Conservation (phyloP, 805 yeast species). For the Pichia phayaonensis region DNA sequence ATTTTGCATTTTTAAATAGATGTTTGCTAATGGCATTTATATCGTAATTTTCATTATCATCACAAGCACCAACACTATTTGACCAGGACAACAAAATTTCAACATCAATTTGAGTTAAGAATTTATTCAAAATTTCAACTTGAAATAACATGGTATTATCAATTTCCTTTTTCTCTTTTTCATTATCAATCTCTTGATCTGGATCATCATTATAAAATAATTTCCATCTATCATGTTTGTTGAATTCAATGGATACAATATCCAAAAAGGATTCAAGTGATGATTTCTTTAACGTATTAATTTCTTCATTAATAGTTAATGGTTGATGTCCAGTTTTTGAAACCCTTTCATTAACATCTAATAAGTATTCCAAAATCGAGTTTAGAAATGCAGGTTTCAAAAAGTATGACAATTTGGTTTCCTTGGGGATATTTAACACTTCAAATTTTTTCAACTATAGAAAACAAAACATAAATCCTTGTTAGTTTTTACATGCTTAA, state of each 20-base stretch:
- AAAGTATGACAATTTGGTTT: constrained; percentile 2
- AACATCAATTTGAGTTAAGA: constrained; percentile 4
- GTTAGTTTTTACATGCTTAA: neutral
- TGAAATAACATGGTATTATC: neutral
- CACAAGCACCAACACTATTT: neutral
- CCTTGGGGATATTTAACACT: constrained; percentile 3
- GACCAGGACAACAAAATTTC: constrained; percentile 9
- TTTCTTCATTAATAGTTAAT: neutral
- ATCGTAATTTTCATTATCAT: neutral
- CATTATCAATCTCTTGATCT: neutral
- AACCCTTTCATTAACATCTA: constrained; percentile 16
- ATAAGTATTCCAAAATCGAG: constrained; percentile 12
- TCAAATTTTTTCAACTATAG: constrained; percentile 6
- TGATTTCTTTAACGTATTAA: neutral
- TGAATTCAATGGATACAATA: constrained; percentile 2
- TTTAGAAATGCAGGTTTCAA: constrained; percentile 14
- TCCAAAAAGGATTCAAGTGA: constrained; percentile 3
- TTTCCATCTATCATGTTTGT: neutral
- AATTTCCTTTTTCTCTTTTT: neutral
- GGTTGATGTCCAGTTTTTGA: neutral
- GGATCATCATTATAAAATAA: neutral
- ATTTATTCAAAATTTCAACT: neutral
- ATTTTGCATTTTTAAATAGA: neutral
- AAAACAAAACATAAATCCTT: neutral
- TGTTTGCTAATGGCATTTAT: neutral